A percentile compares a stretch with the other conserved stretches of the same genome.
These are phyloP conservation scores for Vaucheria bursata DNA, from an alignment of 352 stramenopile genomes.

Conservation along the genomic window DNA sequence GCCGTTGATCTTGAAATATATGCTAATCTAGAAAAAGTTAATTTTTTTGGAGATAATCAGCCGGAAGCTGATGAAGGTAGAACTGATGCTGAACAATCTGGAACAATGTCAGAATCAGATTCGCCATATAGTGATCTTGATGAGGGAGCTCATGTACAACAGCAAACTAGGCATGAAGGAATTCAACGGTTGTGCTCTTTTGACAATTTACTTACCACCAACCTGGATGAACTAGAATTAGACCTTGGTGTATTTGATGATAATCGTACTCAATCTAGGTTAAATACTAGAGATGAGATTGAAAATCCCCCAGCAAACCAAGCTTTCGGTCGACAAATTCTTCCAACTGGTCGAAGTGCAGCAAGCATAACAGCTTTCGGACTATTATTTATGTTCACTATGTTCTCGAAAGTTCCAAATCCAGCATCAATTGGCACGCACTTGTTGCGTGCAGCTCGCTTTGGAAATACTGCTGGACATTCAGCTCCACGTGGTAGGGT, in stretches of 20 bases:
- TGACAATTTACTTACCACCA: background rate
- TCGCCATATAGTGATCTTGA: background rate
- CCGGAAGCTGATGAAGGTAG: background rate
- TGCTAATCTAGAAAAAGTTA: background rate
- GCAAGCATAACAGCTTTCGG: background rate
- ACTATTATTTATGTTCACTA: background rate
- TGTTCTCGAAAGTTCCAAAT: background rate
- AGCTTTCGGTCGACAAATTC: background rate
- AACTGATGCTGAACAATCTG: no score
- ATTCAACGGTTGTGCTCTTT: background rate
- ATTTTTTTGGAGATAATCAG: background rate
- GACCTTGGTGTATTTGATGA: constrained; percentile 4
- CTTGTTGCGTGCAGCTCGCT: background rate
- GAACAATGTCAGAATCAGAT: background rate
- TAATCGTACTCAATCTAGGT: background rate
- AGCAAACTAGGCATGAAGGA: background rate
- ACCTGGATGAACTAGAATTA: background rate
- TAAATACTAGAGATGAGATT: background rate
- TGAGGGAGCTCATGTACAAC: background rate
- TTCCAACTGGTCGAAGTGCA: background rate
- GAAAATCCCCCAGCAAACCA: background rate
- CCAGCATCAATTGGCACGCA: background rate
- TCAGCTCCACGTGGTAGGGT: background rate
- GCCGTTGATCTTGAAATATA: background rate
- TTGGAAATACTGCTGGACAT: background rate